Evolutionary conservation across 164 flowering plant species (phyloP), one percentile per base, ranked within the genome.

Genomic region (Litsea cubeba): DNA sequence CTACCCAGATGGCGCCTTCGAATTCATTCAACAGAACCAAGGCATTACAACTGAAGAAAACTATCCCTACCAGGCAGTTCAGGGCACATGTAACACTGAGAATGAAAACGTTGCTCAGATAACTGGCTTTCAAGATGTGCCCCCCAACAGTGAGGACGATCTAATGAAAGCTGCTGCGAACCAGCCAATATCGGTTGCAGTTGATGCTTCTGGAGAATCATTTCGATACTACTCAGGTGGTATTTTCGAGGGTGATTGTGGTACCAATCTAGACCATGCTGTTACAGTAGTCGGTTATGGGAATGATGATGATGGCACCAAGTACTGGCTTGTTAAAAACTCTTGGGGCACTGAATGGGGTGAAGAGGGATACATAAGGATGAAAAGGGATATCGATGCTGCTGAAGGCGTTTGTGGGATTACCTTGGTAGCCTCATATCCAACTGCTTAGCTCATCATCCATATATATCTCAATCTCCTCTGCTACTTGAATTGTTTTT

Each of bases 241-340:
- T 20, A 74, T 85, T n/a, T 82, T 82, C 70, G 73, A 74, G 0
- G 84, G 83, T 50, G 46, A 65, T 7, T 86, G 86, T 74, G 87
- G 83, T 7, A 80, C 82, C 1, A 35, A 66, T 0, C 30, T 80
- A 12, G 74, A 79, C 25, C 86, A 80, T 76, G 88, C 76, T 18
- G 88, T 85, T 1, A 81, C 86, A 1, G 40, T 70, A 4, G 81
- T 83, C 3, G 87, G 90, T 18, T 87, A 83, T 63, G 88, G 89
- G 5, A 62, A 72, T 2, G 70, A 50, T 2, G 76, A 26, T 17
- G 79, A 82, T 67, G 88, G 86, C 0, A 82, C 74, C 51, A 80
- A 84, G 72, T 82, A 83, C 69, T 84, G 89, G 89, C 23, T 84
- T 14, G 77, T 77, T 11, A 86, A 81, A 74, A 86, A 82, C 46